phyloP scores from a whole-genome alignment of 768 basidiomycete genomes.

The Phaeotremella fagi region DNA sequence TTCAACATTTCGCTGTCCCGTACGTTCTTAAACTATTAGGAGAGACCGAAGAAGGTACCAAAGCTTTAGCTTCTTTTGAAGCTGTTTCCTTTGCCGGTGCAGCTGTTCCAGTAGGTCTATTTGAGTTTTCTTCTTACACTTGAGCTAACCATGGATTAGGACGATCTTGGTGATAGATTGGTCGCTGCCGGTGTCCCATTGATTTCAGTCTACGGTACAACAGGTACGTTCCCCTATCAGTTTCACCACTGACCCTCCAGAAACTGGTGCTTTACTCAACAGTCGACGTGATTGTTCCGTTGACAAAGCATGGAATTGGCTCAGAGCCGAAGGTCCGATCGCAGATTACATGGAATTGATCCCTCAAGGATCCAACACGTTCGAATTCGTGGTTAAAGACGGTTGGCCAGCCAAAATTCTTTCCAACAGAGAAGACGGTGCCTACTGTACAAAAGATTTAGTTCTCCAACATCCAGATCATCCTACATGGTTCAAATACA shows the following conservation, averaged over 20 bases:
- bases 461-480: conserved; percentile 54
- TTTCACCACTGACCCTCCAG: conserved; percentile 1
- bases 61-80: conserved; percentile 52
- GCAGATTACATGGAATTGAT: conserved; percentile 52
- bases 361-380: conserved; percentile 51
- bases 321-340: conserved; percentile 48
- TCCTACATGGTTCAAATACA: conserved; percentile 52
- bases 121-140: background rate
- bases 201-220: conserved; percentile 54
- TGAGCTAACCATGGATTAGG: conserved; percentile 2
- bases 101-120: conserved; percentile 51
- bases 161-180: conserved; percentile 57
- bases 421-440: conserved; percentile 56
- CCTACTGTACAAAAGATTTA: conserved; percentile 59
- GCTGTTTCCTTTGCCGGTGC: conserved; percentile 57
- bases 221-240: conserved; percentile 36
- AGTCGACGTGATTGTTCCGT: conserved; percentile 50
- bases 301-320: conserved; percentile 61
- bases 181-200: conserved; percentile 55
- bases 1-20: conserved; percentile 47
- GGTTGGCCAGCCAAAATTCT: conserved; percentile 56
- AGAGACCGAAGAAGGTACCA: conserved; percentile 54
- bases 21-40: conserved; percentile 53
- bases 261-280: conserved; percentile 38
- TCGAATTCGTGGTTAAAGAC: conserved; percentile 55